Base-by-base conservation (phyloP, 2,329 filamentous ascomycete species). In the Acarospora socialis region DNA sequence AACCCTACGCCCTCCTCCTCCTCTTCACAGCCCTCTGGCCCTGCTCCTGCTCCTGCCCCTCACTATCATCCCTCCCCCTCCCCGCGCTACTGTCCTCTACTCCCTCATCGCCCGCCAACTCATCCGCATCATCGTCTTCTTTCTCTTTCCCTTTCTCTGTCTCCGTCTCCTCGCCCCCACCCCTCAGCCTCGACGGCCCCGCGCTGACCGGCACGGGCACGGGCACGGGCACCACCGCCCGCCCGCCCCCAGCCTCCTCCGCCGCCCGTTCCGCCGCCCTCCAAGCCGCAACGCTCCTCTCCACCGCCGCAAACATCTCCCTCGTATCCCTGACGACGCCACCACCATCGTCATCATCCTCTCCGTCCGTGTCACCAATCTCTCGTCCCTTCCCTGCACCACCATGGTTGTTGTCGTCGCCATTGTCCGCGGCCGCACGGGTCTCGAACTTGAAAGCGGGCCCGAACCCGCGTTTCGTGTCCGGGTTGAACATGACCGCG, bases 401-500 rank as follows among this genome's bases (percentile, higher is more conserved):
- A 3, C 45, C 51, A 48, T 24, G 58, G 47, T 23, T 58, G 47
- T 14, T 43, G 46, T 34, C 59, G 57, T 46, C 70, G 53, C 40
- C 45, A 18, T n/a, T 40, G 42, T 28, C 34, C 43, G 19, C 33
- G 24, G 29, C 37, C 42, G 10, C 41, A 33, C 8, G 43, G 37
- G 5, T 42, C 54, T 16, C 13, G 13, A n/a, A 2, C 18, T 12
- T 24, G 41, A 84, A 80, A 0, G 65, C 60, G 2, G 66, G 61
- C 0, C 77, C 77, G 7, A 78, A 73, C 0, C 79, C 78, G 16
- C 77, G 70, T 43, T 43, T 80, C 65, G 0, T 78, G 75, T 92
- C 82, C 0, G 81, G 76, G 46, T 95, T 95, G 63, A 93, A 98
- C 90, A 98, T 95, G 55, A 94, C 80, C 12, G 90, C 87, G 48